Conservation (phyloP, 2,329 filamentous ascomycete species). For the Hymenoscyphus repandus region DNA sequence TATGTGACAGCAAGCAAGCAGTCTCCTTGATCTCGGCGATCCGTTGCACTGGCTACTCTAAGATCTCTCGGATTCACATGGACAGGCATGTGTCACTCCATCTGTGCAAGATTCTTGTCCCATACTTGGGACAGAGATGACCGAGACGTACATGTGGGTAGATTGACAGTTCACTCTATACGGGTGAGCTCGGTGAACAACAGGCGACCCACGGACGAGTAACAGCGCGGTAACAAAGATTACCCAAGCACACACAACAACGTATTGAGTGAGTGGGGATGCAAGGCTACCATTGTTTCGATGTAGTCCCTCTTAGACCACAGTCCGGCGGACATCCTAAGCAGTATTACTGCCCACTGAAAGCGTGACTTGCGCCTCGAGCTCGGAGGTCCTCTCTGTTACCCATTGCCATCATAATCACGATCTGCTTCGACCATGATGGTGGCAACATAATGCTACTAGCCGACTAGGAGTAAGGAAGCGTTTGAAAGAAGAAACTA, state of each 20-base stretch:
- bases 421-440: no score
- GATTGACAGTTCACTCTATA: no score
- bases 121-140: not conserved
- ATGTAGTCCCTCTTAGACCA: conserved; percentile 4
- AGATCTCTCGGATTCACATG: not conserved
- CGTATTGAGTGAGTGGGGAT: not conserved
- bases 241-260: not conserved
- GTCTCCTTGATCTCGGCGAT: conserved; percentile 4
- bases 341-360: not conserved
- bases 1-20: not conserved
- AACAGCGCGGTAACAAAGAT: not conserved
- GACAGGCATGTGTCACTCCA: not conserved
- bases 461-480: no score
- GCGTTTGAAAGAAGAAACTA: no score
- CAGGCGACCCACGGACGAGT: not conserved
- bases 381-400: no score
- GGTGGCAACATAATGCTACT: no score
- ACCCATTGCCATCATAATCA: not conserved
- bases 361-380: not conserved
- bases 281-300: conserved; percentile 1
- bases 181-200: conserved; percentile 1
- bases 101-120: not conserved
- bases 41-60: no score
- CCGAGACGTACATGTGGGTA: conserved; percentile 9
- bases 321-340: conserved; percentile 18